Evolutionary conservation across 1,284 basidiomycete species (phyloP), one percentile per base, ranked within the genome.

Genomic region (Bjerkandera adusta): DNA sequence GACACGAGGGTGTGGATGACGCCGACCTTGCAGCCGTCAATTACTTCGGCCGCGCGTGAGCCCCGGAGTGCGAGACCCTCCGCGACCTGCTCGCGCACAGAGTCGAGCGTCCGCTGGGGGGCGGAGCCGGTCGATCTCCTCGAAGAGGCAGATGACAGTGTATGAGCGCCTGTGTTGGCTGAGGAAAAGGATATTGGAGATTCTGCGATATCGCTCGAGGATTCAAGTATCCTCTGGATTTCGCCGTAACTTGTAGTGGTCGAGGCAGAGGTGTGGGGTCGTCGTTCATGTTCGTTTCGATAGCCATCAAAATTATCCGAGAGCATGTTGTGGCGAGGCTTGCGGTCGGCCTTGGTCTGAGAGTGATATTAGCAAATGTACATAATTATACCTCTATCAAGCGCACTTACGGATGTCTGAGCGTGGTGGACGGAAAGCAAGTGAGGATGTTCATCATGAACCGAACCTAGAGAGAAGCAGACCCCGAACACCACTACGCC

Each of bases 81-180:
- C 0, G 84, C 79, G 10, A 83, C 82, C 55, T 85, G 79, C 26
- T 75, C 68, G 8, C 81, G 75, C 3, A 87, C 71, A 51, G 78
- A 77, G 35, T 77, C 78, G 16, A 87, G 63, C 1, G 81, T 82
- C 21, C 76, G 72, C 11, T 48, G 64, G 1, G 61, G 50, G 1
- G 38, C 6, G n/a, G 10, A 16, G 8, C n/a, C n/a, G n/a, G 25
- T 25, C 11, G 44, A 3, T 15, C 13, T 24, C 18, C 26, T 29
- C 18, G 39, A 29, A 20, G 12, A 24, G 3, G 29, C 18, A 4
- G 39, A 40, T 15, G 26, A 8, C 8, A n/a, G 27, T 30, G 8
- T 8, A 8, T 30, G 49, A 36, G 26, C 7, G 29, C 20, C 15
- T 26, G 27, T 5, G 46, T 30, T 26, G 18, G 36, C 16, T 18